Evolutionary conservation across 495 filamentous ascomycete genomes (phyloP).

Genomic region (Bryoglossum gracile): DNA sequence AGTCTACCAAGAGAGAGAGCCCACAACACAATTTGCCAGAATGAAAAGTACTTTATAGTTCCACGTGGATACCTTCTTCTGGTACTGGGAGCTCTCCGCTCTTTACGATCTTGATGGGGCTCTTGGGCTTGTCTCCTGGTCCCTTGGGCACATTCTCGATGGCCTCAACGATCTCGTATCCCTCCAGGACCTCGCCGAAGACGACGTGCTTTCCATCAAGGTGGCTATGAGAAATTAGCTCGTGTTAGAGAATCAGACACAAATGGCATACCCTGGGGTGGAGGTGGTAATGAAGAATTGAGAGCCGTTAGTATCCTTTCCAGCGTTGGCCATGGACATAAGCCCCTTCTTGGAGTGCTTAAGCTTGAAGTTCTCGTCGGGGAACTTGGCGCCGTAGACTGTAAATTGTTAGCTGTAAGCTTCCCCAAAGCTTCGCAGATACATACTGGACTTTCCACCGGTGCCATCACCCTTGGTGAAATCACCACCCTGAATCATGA

Average conservation of each 20-base stretch:
- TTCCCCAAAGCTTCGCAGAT: not conserved
- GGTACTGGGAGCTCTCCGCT: conserved; percentile 86
- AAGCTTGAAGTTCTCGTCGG: conserved; percentile 99
- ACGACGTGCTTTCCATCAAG: conserved; percentile 86
- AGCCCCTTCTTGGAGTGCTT: conserved; percentile 62
- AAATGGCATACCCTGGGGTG: conserved; percentile 52
- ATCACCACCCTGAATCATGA: conserved; percentile 99
- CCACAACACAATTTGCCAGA: conserved; percentile 22
- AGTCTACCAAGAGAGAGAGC: conserved; percentile 14
- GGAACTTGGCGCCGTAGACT: conserved; percentile 92
- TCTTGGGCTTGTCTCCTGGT: conserved; percentile 62
- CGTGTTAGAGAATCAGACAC: not conserved
- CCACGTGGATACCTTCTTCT: conserved; percentile 95
- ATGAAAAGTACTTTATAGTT: conserved; percentile 61
- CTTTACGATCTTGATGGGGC: conserved; percentile 82
- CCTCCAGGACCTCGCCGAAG: conserved; percentile 86
- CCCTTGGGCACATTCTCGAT: conserved; percentile 75
- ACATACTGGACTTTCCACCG: conserved; percentile 83
- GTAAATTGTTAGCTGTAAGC: conserved; percentile 6
- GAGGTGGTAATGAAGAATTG: conserved; percentile 97
- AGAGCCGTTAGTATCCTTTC: conserved; percentile 95
- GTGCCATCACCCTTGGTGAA: conserved; percentile 96
- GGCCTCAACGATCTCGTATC: conserved; percentile 81
- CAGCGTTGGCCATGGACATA: conserved; percentile 92
- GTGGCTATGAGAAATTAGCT: conserved; percentile 50